Evolutionary conservation across 306 rosid species (phyloP).

Genomic region (Cicer pinnatifidum): DNA sequence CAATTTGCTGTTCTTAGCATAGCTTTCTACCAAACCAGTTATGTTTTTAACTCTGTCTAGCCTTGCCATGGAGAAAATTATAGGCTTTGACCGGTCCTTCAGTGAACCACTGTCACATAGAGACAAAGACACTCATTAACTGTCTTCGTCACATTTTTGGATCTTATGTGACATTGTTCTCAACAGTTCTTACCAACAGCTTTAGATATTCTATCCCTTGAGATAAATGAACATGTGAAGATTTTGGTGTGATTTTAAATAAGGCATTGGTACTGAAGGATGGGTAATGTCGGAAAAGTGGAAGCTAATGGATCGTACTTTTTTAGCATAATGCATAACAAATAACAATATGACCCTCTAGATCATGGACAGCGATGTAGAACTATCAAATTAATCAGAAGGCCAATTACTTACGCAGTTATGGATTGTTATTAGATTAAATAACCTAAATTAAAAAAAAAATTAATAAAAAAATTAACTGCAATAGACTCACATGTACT

Average conservation of each 20-base stretch:
- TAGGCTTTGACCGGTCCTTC: slow-evolving; percentile 76
- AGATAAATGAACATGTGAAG: neutral
- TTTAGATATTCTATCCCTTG: slow-evolving; percentile 15
- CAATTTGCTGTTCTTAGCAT: slow-evolving; percentile 69
- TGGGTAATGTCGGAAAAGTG: slow-evolving; percentile 17
- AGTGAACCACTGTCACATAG: slow-evolving; percentile 66
- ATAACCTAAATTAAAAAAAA: neutral
- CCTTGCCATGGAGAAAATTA: slow-evolving; percentile 93
- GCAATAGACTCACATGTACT: slow-evolving; percentile 65
- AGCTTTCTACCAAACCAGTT: slow-evolving; percentile 80
- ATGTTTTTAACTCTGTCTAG: slow-evolving; percentile 82
- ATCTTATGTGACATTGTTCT: neutral
- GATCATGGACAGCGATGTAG: too few relatives aligned
- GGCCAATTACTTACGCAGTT: slow-evolving; percentile 3
- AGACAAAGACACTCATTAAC: slow-evolving; percentile 37
- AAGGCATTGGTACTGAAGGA: slow-evolving; percentile 10
- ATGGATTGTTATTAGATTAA: neutral
- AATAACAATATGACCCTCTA: too few relatives aligned
- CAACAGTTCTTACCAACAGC: neutral
- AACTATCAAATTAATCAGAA: neutral
- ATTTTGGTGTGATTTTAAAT: slow-evolving; percentile 9
- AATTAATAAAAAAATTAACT: neutral
- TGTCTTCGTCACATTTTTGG: neutral
- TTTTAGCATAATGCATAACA: neutral
- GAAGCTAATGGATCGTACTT: neutral